phyloP scores from a whole-genome alignment of 2,329 filamentous ascomycete genomes.

The Capronia epimyces region DNA sequence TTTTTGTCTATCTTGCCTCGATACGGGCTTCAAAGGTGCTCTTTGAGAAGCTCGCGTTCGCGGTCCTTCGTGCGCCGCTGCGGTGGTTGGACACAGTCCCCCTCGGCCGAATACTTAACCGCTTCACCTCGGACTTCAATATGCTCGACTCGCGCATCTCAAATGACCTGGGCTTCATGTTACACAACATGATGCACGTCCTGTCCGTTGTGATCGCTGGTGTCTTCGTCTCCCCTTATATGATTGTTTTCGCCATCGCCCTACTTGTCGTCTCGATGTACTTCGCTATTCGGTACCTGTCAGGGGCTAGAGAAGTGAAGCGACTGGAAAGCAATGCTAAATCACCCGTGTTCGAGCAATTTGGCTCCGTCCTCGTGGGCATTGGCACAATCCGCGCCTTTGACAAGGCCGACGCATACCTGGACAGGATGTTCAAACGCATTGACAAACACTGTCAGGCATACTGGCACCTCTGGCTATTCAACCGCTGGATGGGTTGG shows the following conservation, averaged over 20 bases:
- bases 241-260: constrained; percentile 57
- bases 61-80: constrained; percentile 66
- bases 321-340: constrained; percentile 71
- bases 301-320: constrained; percentile 69
- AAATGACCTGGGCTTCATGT: constrained; percentile 56
- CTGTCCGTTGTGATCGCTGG: constrained; percentile 62
- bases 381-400: constrained; percentile 72
- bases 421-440: constrained; percentile 62
- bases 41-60: constrained; percentile 61
- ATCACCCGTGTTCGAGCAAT: constrained; percentile 74
- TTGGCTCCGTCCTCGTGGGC: constrained; percentile 65
- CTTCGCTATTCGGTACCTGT: constrained; percentile 58
- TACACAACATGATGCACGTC: constrained; percentile 57
- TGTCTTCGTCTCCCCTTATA: constrained; percentile 61
- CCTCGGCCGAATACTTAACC: constrained; percentile 68
- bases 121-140: constrained; percentile 72
- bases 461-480: constrained; percentile 63
- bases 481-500: constrained; percentile 72
- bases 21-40: constrained; percentile 63
- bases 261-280: constrained; percentile 56
- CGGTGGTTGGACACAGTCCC: constrained; percentile 77
- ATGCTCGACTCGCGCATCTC: constrained; percentile 64
- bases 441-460: constrained; percentile 64
- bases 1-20: constrained; percentile 59
- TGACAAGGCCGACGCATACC: constrained; percentile 61